Conservation (phyloP, 345 rosid species). For the Excoecaria agallocha region DNA sequence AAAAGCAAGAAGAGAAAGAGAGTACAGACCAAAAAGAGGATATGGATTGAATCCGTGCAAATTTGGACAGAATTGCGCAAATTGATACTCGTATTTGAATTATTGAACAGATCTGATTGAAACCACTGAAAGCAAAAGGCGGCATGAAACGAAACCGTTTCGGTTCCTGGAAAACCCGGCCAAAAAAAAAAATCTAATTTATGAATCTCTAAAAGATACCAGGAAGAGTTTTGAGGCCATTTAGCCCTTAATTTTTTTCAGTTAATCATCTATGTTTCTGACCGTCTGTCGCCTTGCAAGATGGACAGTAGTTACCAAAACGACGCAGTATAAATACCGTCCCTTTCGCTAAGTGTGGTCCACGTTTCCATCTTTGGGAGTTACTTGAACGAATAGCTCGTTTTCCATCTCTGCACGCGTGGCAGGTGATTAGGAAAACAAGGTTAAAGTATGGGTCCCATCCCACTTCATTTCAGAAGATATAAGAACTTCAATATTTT, state of each 20-base stretch:
- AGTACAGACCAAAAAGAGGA: constrained; percentile 13
- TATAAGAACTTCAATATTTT: background rate
- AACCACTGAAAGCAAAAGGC: background rate
- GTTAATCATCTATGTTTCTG: too few relatives aligned
- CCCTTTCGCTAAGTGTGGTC: background rate
- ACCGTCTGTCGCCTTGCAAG: too few relatives aligned
- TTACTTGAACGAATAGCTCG: too few relatives aligned
- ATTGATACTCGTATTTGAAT: too few relatives aligned
- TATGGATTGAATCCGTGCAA: constrained; percentile 8
- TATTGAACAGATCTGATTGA: background rate
- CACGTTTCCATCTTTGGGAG: background rate
- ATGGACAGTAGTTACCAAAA: background rate
- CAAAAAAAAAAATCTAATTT: background rate
- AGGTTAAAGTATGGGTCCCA: background rate
- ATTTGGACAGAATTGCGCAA: background rate
- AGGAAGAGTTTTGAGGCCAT: too few relatives aligned
- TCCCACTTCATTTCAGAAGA: background rate
- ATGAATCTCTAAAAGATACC: background rate
- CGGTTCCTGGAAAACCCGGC: background rate
- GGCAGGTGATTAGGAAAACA: background rate
- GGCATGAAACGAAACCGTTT: background rate
- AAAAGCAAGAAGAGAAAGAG: background rate
- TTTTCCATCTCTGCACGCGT: background rate
- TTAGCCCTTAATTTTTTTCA: too few relatives aligned
- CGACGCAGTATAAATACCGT: background rate